A percentile compares a stretch with the other conserved stretches of the same genome.
phyloP scores from a whole-genome alignment of 331 rosid species.

The Arachis monticola region DNA sequence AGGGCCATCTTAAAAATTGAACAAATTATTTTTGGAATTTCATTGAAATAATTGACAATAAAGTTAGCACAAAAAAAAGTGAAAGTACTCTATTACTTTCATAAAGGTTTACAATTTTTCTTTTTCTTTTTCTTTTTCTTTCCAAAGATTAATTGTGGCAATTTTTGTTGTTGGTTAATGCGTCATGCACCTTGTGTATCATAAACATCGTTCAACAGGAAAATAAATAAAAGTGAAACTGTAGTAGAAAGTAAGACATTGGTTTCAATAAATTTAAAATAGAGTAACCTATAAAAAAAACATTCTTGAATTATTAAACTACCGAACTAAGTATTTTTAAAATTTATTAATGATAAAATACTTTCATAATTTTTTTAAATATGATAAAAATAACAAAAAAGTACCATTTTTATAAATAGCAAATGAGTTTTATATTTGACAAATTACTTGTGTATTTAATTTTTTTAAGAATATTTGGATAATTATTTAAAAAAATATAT shows the following conservation, averaged over 20 bases:
- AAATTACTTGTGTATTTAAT: too few relatives aligned
- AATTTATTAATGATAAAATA: too few relatives aligned
- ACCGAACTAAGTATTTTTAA: too few relatives aligned
- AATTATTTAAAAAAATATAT: too few relatives aligned
- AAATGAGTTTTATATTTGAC: too few relatives aligned
- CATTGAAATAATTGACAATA: conserved; percentile 34
- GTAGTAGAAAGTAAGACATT: neutral
- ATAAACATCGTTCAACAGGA: neutral
- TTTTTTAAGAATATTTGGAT: too few relatives aligned
- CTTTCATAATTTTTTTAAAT: too few relatives aligned
- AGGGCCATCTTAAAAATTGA: conserved; percentile 29
- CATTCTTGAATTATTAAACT: too few relatives aligned
- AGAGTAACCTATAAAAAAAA: too few relatives aligned
- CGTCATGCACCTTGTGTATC: neutral
- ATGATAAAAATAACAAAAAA: too few relatives aligned
- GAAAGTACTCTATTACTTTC: conserved; percentile 25
- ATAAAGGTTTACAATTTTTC: conserved; percentile 23
- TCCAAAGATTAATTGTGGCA: neutral
- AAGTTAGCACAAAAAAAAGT: conserved; percentile 35
- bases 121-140: too few relatives aligned
- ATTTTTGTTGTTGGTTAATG: neutral
- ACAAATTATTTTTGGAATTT: conserved; percentile 33
- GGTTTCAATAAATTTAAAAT: conserved; percentile 6
- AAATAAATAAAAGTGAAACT: neutral
- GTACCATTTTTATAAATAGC: too few relatives aligned